Evolutionary conservation across 164 flowering plant species (phyloP), one percentile per base, ranked within the genome.

Genomic region (Nymphaea thermarum): DNA sequence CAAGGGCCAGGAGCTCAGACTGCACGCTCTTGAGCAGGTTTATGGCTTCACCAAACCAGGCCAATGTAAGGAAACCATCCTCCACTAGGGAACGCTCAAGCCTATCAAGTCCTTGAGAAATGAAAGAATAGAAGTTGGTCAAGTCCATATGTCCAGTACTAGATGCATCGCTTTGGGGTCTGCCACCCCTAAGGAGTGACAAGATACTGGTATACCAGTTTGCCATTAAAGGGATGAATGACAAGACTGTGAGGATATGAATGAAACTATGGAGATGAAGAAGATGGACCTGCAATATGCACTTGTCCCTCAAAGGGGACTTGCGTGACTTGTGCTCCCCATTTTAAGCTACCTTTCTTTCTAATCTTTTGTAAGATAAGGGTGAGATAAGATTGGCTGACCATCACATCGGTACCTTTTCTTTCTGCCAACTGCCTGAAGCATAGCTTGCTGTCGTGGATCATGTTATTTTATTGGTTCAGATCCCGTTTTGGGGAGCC

Each of bases 21-120:
- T 69, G 72, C 68, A 66, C 55, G 63, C 64, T 69, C 67, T 66
- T 75, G 41, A 75, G 53, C 42, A 75, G n/a, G 36, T 53, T 44
- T 70, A 75, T 72, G 44, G 75, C 78, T 65, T 72, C 68, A 4
- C 62, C 62, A 4, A 65, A 69, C 70, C 75, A 72, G 45, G 6
- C 70, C 47, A 75, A 74, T 10, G 75, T 71, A 14, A 68, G 57
- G 12, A 72, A 69, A 7, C 66, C 45, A 3, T 51, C 57, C 12
- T 16, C 65, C 17, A 63, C 70, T 3, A 75, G 67, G 4, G 75
- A 75, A 17, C 63, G 36, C 47, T 42, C 65, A 36, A 75, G 78
- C 62, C 59, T 67, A 8, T 66, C 45, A 4, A 75, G 72, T 66
- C 64, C 78, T 6, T 44, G 51, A 4, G 67, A 66, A 3, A 75